Evolutionary conservation across 805 yeast species (phyloP).

Genomic region (Starmerella etchellsii): DNA sequence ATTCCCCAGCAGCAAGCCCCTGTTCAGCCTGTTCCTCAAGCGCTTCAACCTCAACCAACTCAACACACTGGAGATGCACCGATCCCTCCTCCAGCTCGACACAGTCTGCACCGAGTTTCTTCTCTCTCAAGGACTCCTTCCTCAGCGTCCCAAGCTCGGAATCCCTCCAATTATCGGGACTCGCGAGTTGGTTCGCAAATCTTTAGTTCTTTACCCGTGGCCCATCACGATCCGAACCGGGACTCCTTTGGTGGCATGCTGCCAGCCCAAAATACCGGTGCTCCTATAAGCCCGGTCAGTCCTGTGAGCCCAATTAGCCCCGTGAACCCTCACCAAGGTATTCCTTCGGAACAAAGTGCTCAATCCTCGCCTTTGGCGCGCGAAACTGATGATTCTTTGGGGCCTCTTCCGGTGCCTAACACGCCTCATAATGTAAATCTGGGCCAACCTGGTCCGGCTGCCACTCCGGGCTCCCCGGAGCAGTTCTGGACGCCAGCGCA

Average conservation of each 20-base stretch:
- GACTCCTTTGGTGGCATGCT: neutral
- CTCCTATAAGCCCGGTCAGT: too few relatives aligned
- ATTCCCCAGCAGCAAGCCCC: too few relatives aligned
- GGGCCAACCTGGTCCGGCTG: neutral
- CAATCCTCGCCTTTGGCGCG: too few relatives aligned
- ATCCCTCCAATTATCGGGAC: constrained; percentile 1
- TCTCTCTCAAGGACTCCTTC: constrained; percentile 12
- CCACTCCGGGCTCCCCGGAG: constrained; percentile 13
- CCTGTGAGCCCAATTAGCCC: too few relatives aligned
- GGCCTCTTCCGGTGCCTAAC: constrained; percentile 2
- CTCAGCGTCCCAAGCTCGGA: constrained; percentile 9
- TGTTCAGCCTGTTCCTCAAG: too few relatives aligned
- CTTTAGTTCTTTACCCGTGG: neutral
- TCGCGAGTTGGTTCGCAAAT: neutral
- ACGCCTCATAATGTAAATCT: neutral
- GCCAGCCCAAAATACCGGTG: too few relatives aligned
- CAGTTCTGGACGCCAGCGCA: constrained; percentile 22
- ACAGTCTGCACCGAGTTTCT: constrained; percentile 8
- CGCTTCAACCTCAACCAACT: too few relatives aligned
- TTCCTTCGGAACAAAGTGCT: too few relatives aligned
- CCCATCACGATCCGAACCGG: neutral
- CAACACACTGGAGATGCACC: too few relatives aligned
- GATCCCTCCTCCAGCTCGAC: constrained; percentile 17
- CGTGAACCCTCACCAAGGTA: too few relatives aligned
- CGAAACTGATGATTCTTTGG: constrained; percentile 11